Evolutionary conservation across 441 rosid species (phyloP), one percentile per base, ranked within the genome.

Genomic region (Adansonia grandidieri): DNA sequence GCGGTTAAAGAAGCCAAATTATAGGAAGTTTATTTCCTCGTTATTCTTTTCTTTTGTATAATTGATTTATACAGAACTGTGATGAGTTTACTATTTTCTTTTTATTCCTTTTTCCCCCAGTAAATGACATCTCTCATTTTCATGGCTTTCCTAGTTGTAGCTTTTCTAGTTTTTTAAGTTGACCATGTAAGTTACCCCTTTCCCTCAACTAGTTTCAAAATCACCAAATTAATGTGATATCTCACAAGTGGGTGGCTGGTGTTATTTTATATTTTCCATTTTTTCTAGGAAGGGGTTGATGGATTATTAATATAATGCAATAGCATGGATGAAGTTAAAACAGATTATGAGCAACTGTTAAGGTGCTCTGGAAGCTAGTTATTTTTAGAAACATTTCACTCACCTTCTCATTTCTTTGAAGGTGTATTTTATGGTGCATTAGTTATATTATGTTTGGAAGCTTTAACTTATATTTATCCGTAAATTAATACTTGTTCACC

Each of bases 361-460:
- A 6, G 50, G 24, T 42, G 50, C 24, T 37, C 17, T 65, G 24
- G 51, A 15, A 40, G 13, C 14, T 40, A 40, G 24, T 50, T 40
- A n/a, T 40, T 40, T 0, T 40, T 47, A 22, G 57, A 48, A 69
- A 69, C 19, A 6, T 69, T 64, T 50, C 57, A 47, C 13, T 28
- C 2, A 14, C 14, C 15, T 62, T 47, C 60, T 24, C 15, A 47
- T 47, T 62, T 69, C 1, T 68, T 47, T 1, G 10, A 44, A 44
- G 14, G n/a, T 45, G 54, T 17, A 68, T 69, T 17, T 69, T 22
- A 42, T 47, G 73, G 13, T 20, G 51, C 77, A 22, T 44, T 71
- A 8, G 47, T 11, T 71, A 9, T 68, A 71, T 15, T 37, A 73
- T 69, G 48, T 53, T 79, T 19, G 45, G 73, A 20, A 47, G 19